These are phyloP conservation scores for Protostelium mycophagum DNA, from an alignment of 78 protist species.

Conservation along the genomic window DNA sequence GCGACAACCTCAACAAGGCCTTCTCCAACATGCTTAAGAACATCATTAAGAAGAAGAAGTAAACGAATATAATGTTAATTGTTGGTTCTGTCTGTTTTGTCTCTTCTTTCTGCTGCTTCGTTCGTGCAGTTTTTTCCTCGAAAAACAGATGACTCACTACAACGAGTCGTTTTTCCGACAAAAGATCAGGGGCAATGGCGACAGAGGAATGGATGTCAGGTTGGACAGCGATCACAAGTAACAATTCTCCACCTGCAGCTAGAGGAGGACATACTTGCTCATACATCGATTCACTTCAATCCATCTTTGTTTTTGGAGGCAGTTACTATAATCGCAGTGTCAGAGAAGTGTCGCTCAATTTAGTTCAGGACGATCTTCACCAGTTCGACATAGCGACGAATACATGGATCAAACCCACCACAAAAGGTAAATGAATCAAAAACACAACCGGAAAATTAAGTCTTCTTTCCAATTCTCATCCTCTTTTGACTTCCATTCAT, in stretches of 20 bases:
- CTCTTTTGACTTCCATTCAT: too few species aligned
- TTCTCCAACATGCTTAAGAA: not conserved
- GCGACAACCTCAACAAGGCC: not conserved
- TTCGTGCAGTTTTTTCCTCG: too few species aligned
- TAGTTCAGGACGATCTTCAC: not conserved
- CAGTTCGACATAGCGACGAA: not conserved
- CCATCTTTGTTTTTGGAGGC: not conserved
- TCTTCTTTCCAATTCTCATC: too few species aligned
- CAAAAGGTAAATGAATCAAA: not conserved
- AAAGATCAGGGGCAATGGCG: too few species aligned
- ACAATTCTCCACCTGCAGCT: not conserved
- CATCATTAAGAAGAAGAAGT: not conserved
- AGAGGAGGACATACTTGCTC: not conserved
- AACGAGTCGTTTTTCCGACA: too few species aligned
- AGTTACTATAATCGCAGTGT: not conserved
- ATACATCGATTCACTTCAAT: not conserved
- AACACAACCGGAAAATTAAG: too few species aligned
- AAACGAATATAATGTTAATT: too few species aligned
- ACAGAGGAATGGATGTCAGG: too few species aligned
- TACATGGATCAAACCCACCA: not conserved
- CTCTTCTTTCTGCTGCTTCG: too few species aligned
- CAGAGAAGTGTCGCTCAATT: not conserved
- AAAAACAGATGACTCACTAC: too few species aligned
- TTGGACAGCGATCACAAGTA: too few species aligned
- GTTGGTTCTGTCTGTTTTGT: too few species aligned